phyloP scores from a whole-genome alignment of 805 yeast species.

The Barnettozyma vustinii region DNA sequence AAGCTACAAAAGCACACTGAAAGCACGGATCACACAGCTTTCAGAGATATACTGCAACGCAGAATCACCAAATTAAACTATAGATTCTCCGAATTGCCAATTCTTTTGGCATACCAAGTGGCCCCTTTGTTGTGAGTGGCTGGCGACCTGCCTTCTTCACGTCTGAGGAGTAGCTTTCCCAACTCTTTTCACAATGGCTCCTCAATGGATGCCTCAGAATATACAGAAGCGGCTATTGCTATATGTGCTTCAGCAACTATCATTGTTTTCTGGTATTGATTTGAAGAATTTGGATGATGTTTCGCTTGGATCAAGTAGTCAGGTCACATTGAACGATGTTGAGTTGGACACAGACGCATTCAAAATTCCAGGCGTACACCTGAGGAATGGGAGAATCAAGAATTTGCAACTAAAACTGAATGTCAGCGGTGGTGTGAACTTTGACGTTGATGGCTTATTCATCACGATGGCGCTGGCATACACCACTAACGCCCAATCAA shows the following conservation, averaged over 20 bases:
- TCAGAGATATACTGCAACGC: neutral
- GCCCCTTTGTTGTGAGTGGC: constrained; percentile 1
- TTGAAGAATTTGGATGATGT: constrained; percentile 70
- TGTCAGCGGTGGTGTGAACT: constrained; percentile 64
- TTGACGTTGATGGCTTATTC: constrained; percentile 52
- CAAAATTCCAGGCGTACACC: constrained; percentile 54
- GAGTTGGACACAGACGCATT: constrained; percentile 69
- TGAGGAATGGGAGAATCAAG: constrained; percentile 57
- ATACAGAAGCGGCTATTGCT: constrained; percentile 76
- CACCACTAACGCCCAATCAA: constrained; percentile 1
- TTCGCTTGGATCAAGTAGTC: constrained; percentile 54
- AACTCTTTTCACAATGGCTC: constrained; percentile 17
- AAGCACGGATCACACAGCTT: neutral
- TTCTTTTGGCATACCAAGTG: neutral
- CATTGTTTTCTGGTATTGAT: constrained; percentile 77
- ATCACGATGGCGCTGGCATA: constrained; percentile 37
- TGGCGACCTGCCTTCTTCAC: neutral
- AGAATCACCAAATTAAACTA: neutral
- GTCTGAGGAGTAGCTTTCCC: neutral
- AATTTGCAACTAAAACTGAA: constrained; percentile 53
- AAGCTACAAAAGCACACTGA: neutral
- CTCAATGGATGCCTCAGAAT: constrained; percentile 75
- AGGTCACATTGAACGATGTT: constrained; percentile 53
- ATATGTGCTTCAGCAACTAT: constrained; percentile 74
- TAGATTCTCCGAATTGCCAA: neutral